Evolutionary conservation across 1,139 yeast species (phyloP), one percentile per base, ranked within the genome.

Genomic region (Taphrina deformans): DNA sequence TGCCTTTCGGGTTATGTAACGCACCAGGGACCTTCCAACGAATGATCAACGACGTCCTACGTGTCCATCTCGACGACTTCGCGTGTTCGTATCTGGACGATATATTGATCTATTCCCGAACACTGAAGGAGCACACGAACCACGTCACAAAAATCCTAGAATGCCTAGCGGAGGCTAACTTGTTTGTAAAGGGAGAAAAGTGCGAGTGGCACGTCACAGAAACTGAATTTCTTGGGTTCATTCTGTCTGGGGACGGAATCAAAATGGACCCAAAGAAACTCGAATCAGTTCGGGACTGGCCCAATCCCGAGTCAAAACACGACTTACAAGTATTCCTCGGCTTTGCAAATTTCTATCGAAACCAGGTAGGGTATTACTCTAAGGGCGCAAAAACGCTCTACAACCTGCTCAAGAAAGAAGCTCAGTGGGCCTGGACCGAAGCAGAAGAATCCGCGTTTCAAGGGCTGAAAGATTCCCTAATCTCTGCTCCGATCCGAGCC

Each of bases 71-170:
- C 1, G 46, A 58, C 40, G 35, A 40, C n/a, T 71, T 68, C 62
- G 71, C 69, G 9, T 53, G 60, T 6, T 71, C 69, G 2, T 74
- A 74, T 64, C 60, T 74, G n/a, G 77, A 73, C 62, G 75, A 74
- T 63, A 69, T 75, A n/a, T 41, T 74, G 23, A 69, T 73, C 12
- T 72, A 67, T 55, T 69, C 35, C 2, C 35, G 12, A 10, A 2
- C 35, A 3, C 9, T 31, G 35, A 10, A 21, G n/a, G 45, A 21
- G 6, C 35, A 31, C 35, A 14, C 35, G 3, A 10, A 10, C 72
- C 24, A 23, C 35, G 4, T 31, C n/a, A n/a, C n/a, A n/a, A n/a
- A n/a, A n/a, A n/a, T n/a, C 66, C 1, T 51, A 73, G 55, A 73
- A 73, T 38, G 46, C 66, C 46, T 59, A 5, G 18, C 16, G 1